Conservation (phyloP, 2,329 filamentous ascomycete genomes). For the Trichophyton schoenleinii region DNA sequence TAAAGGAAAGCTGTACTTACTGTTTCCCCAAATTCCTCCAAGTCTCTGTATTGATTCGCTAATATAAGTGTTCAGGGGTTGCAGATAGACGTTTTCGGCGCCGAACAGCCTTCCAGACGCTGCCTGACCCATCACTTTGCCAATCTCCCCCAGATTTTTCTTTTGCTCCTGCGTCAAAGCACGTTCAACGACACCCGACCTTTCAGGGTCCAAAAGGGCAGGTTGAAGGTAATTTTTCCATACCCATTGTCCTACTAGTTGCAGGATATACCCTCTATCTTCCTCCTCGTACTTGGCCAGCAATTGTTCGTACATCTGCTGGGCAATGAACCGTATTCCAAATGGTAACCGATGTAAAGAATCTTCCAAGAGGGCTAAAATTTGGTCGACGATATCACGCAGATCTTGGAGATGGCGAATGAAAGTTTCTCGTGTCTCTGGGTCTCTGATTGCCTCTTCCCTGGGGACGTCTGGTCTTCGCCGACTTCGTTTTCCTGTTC, state of each 20-base stretch:
- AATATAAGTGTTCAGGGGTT: conserved; percentile 86
- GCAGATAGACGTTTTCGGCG: conserved; percentile 87
- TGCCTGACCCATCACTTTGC: conserved; percentile 82
- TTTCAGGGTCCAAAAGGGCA: conserved; percentile 77
- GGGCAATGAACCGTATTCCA: conserved; percentile 74
- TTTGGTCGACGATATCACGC: conserved; percentile 85
- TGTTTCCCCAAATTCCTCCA: conserved; percentile 57
- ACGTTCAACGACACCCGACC: conserved; percentile 83
- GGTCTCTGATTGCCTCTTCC: conserved; percentile 90
- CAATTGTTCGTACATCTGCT: conserved; percentile 72
- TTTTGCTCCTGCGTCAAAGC: conserved; percentile 83
- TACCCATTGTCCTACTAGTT: conserved; percentile 78
- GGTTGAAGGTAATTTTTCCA: conserved; percentile 92
- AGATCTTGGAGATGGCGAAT: conserved; percentile 90
- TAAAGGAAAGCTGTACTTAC: conserved; percentile 28
- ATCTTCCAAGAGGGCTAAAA: conserved; percentile 71
- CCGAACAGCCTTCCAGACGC: conserved; percentile 82
- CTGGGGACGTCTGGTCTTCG: conserved; percentile 74
- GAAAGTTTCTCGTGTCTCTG: conserved; percentile 81
- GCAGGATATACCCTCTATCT: conserved; percentile 61
- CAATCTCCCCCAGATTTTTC: conserved; percentile 78
- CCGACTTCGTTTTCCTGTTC: conserved; percentile 71
- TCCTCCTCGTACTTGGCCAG: conserved; percentile 68
- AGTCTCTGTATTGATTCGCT: conserved; percentile 72
- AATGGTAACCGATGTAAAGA: conserved; percentile 81